Base-by-base conservation (phyloP, 495 filamentous ascomycete genomes). In the Aspergillus avenaceus region DNA sequence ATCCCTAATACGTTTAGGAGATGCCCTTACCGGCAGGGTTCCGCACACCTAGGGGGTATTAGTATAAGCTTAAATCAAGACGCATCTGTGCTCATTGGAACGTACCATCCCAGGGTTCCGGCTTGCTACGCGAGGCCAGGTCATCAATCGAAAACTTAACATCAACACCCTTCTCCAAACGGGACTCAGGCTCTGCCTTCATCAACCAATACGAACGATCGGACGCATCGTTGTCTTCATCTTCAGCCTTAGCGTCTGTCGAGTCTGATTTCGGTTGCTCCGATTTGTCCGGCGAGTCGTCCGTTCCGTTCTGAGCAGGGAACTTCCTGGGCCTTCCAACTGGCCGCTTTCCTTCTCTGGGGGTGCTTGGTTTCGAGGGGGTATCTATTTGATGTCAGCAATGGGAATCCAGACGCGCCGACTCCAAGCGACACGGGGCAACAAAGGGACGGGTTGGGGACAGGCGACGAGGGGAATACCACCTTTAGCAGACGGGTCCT, bases 101-200 rank as follows among this genome's bases (percentile, higher is more conserved):
- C 69, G 40, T 65, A 77, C 91, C 91, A 69, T 96, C 87, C 93
- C 93, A 98, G 3, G 87, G 82, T 56, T 95, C 91, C 0, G 91
- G 91, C 52, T 77, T 73, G 21, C 70, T 82, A 50, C 78, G 81
- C 6, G 79, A 78, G 13, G 76, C 75, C 21, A 98, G 70, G 62
- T 98, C 92, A 61, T 97, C 91, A 56, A 98, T 97, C 5, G 90
- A 95, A 71, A 97, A 98, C 54, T 82, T 87, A 29, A 96, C 88
- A 60, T 96, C 86, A 44, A 84, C 74, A 13, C 90, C 89, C 42
- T 90, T 95, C 62, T 93, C 89, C 19, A 91, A 63, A 16, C 93
- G 84, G 22, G 89, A 83, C 59, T 91, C 85, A 2, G 93, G 92
- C 68, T 97, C 92, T 7, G 92, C 90, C 72, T 97, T 97, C 82